Base-by-base conservation (phyloP, 1,139 yeast species). In the Debaryomyces robertsiae region DNA sequence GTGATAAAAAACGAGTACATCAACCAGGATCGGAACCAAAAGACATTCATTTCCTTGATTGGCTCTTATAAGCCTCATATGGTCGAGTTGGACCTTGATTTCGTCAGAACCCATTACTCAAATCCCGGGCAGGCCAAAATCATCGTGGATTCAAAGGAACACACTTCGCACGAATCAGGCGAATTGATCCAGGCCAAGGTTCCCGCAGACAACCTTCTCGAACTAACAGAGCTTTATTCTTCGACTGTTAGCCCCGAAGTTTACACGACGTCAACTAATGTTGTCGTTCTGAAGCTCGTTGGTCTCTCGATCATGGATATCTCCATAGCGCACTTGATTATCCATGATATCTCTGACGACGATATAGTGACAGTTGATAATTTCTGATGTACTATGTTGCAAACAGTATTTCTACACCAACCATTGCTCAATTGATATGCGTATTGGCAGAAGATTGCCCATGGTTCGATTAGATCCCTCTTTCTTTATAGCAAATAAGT, bases 31-130 rank as follows among this genome's bases (percentile, higher is more conserved):
- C 55, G 62, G 3, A 33, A 47, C 14, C 46, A 46, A 9, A 61
- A 64, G 9, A 73, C 63, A 46, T 82, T 74, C 53, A 71, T 82
- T 35, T 75, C 82, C 3, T 63, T 82, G 30, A 82, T 83, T 49
- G 90, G 90, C 1, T 79, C 85, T 11, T 83, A 82, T 55, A 81
- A 81, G 54, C 86, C 87, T 3, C 75, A 77, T 45, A 82, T 83
- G 89, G 69, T 69, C 35, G 90, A 82, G 56, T 73, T 81, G 40
- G 86, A 81, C 43, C 64, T 70, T 19, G 64, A 57, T 1, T 59
- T 76, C 24, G 60, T 81, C 4, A 46, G 56, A 2, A 15, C 31
- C 9, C 28, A 27, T 5, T 36, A 23, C 11, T 43, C 56, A 15
- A 65, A 69, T 6, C 53, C 54, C 28, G 46, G 44, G 1, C 47